These are phyloP conservation scores for Asparagopsis taxiformis DNA, from an alignment of 31 red algal species.

Conservation along the genomic window DNA sequence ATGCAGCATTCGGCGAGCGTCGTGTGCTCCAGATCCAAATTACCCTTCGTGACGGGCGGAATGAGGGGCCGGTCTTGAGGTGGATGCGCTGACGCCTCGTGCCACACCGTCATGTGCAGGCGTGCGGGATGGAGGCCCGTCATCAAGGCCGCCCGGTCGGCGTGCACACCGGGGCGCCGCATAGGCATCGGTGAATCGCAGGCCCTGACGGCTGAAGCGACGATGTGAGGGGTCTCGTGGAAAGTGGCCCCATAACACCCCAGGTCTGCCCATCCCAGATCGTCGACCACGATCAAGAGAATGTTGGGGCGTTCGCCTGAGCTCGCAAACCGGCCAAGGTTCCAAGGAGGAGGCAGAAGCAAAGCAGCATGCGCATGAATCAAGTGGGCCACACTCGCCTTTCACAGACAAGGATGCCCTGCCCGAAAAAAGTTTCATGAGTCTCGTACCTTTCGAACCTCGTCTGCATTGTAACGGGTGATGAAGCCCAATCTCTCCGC, in stretches of 20 bases:
- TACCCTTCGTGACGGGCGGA: not conserved
- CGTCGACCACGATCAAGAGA: conserved; percentile 9
- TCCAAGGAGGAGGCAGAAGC: no score
- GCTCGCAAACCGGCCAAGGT: no score
- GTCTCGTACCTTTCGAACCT: no score
- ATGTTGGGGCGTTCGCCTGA: no score
- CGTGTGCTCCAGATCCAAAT: conserved; percentile 4
- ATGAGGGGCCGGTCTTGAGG: not conserved
- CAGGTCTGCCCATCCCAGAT: not conserved
- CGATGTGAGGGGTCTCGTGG: conserved; percentile 7
- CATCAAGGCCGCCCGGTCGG: not conserved
- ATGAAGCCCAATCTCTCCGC: no score
- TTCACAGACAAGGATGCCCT: no score
- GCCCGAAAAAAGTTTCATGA: no score
- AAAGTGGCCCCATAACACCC: not conserved
- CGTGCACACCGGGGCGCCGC: not conserved
- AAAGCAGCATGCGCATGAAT: no score
- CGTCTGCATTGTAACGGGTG: no score
- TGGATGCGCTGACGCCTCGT: no score
- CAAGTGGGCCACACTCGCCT: no score
- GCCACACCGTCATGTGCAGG: not conserved
- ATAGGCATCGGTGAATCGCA: conserved; percentile 5
- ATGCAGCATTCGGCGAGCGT: no score
- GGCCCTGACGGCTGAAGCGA: not conserved
- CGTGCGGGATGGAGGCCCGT: not conserved